A percentile compares a stretch with the other conserved stretches of the same genome.
Evolutionary conservation across 768 basidiomycete species (phyloP).

Genomic region (Kwoniella bestiolae): DNA sequence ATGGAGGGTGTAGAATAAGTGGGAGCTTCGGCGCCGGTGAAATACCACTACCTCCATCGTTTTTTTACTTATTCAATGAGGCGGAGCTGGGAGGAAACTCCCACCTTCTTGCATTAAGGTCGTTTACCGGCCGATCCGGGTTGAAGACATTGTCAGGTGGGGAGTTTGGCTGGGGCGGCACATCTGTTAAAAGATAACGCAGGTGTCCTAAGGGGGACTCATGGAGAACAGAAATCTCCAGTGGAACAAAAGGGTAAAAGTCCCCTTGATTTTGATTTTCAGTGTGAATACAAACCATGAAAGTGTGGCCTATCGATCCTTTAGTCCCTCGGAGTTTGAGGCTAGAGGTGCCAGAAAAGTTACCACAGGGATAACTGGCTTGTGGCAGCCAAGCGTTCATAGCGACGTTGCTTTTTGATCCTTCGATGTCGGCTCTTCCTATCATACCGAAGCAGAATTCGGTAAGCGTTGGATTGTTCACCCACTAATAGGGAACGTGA

Average conservation of each 20-base stretch:
- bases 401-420: conserved; percentile 82
- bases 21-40: conserved; percentile 73
- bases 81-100: conserved; percentile 72
- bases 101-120: conserved; percentile 75
- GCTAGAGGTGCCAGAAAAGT: conserved; percentile 81
- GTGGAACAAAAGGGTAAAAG: conserved; percentile 81
- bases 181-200: conserved; percentile 80
- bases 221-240: conserved; percentile 78
- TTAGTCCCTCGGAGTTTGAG: conserved; percentile 77
- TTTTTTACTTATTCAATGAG: conserved; percentile 76
- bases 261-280: conserved; percentile 80
- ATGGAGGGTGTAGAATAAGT: conserved; percentile 78
- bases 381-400: conserved; percentile 82
- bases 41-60: conserved; percentile 82
- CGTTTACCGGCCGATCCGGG: conserved; percentile 69
- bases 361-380: conserved; percentile 80
- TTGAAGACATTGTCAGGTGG: conserved; percentile 79
- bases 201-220: conserved; percentile 80
- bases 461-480: conserved; percentile 81
- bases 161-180: conserved; percentile 81
- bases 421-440: conserved; percentile 81
- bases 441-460: conserved; percentile 80
- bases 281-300: conserved; percentile 80
- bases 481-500: conserved; percentile 71
- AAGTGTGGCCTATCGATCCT: conserved; percentile 83